Conservation (phyloP, 2,329 filamentous ascomycete species). For the Penicillium sp. region DNA sequence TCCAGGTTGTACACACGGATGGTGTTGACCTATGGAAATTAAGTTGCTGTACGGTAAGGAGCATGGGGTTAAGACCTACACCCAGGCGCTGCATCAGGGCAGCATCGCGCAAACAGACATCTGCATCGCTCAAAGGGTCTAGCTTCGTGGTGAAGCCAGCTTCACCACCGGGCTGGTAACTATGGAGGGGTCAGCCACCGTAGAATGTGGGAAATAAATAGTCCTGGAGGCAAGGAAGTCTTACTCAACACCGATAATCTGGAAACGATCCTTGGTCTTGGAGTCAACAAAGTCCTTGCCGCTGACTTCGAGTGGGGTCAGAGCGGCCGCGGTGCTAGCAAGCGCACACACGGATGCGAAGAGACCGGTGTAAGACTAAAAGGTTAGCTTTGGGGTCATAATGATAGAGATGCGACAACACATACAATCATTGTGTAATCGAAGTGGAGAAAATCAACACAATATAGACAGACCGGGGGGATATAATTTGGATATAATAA, state of each 20-base stretch:
- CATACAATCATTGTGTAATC: conserved; percentile 26
- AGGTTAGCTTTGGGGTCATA: neutral
- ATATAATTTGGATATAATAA: neutral
- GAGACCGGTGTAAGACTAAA: conserved; percentile 32
- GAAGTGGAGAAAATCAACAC: neutral
- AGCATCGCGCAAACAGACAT: conserved; percentile 60
- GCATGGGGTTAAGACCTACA: conserved; percentile 34
- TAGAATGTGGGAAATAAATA: neutral
- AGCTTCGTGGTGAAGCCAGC: conserved; percentile 53
- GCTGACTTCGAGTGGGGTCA: conserved; percentile 56
- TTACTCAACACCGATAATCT: conserved; percentile 62
- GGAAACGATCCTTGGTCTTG: conserved; percentile 57
- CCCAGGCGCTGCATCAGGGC: conserved; percentile 62
- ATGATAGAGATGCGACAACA: neutral
- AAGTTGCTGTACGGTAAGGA: conserved; percentile 8
- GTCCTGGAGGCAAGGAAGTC: conserved; percentile 19
- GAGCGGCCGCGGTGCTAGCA: conserved; percentile 49
- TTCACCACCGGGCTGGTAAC: conserved; percentile 63
- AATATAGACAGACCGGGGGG: neutral
- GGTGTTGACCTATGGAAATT: conserved; percentile 52
- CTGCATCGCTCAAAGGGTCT: conserved; percentile 59
- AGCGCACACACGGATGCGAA: conserved; percentile 44
- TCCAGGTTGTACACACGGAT: conserved; percentile 65
- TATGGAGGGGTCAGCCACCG: conserved; percentile 26
- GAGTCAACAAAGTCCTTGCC: conserved; percentile 63